Evolutionary conservation across 352 stramenopile species (phyloP), one percentile per base, ranked within the genome.

Genomic region (Discostella stelligera): DNA sequence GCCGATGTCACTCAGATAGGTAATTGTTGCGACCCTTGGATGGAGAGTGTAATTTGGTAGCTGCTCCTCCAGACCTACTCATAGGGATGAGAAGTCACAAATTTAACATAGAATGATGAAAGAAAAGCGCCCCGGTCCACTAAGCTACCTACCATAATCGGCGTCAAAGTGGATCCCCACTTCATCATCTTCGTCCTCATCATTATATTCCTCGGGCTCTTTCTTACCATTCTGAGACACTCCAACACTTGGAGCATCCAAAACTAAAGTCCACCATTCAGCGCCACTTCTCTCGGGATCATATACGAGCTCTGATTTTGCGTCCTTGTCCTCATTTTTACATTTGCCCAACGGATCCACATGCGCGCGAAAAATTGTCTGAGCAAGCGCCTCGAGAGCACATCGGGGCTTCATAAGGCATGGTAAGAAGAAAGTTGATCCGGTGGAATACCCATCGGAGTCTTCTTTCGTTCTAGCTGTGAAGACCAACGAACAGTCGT

Each of bases 101-200:
- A 63, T 39, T 20, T 25, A n/a, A 10, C 37, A 44, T 13, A 49
- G 21, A 53, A 52, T 25, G 18, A 59, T 56, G 10, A 49, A 39
- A 39, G 21, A 9, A 46, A 10, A 23, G n/a, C 27, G 23, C 10
- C 23, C 8, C 11, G 48, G 71, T 2, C 68, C 79, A 66, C 80
- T 81, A 0, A 50, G 54, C 62, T 67, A 81, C 64, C 79, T 80
- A 49, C 72, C 87, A 74, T 93, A 93, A 67, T 93, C 87, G 2
- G 85, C 83, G 77, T 93, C 87, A 59, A 91, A 93, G 77, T 93
- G 87, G 55, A 91, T 83, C 32, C 85, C 87, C 25, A 93, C 84
- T 74, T 93, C 87, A 74, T 87, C 72, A 65, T 90, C 80, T 46
- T 91, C 85, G 53, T 83, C 84, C 9, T 85, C 78, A 21, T 80